Percentiles rank a stretch among this genome's conserved stretches.
These are phyloP conservation scores for Penicillium crustosum DNA, from an alignment of 2,329 filamentous ascomycete species.

Conservation along the genomic window DNA sequence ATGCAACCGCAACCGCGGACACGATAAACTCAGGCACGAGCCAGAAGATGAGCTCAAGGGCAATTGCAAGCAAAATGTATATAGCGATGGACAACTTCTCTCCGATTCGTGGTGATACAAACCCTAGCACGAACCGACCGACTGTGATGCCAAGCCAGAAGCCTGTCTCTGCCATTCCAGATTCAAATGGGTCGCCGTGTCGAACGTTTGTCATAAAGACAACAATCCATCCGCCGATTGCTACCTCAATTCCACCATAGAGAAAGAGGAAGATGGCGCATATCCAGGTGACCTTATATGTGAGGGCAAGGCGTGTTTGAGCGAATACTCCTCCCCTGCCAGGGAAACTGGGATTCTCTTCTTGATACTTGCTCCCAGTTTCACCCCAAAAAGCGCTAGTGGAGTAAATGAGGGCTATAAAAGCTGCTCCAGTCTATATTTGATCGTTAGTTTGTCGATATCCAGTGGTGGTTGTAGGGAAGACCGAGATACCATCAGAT, in stretches of 20 bases:
- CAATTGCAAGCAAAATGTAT: slow-evolving; percentile 64
- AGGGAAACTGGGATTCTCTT: slow-evolving; percentile 23
- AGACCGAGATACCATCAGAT: slow-evolving; percentile 15
- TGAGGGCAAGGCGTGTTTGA: slow-evolving; percentile 44
- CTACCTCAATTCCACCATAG: slow-evolving; percentile 21
- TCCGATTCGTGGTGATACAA: slow-evolving; percentile 20
- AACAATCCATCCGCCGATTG: slow-evolving; percentile 64
- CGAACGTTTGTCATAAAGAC: slow-evolving; percentile 74
- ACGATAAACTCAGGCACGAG: slow-evolving; percentile 71
- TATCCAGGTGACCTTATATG: slow-evolving; percentile 66
- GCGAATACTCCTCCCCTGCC: slow-evolving; percentile 11
- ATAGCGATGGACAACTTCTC: slow-evolving; percentile 59
- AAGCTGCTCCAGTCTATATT: slow-evolving; percentile 18
- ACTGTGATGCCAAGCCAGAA: slow-evolving; percentile 80
- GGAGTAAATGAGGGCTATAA: slow-evolving; percentile 16
- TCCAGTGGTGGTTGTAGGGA: neutral
- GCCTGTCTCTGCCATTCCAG: slow-evolving; percentile 68
- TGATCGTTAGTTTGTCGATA: neutral
- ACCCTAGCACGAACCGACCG: slow-evolving; percentile 63
- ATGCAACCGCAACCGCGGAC: slow-evolving; percentile 66
- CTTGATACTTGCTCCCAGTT: slow-evolving; percentile 14
- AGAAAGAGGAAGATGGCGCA: slow-evolving; percentile 65
- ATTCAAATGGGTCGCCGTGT: slow-evolving; percentile 62
- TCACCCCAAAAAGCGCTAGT: slow-evolving; percentile 22
- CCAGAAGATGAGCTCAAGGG: slow-evolving; percentile 73